phyloP scores from a whole-genome alignment of 164 flowering plant genomes.

The Amborella trichopoda region DNA sequence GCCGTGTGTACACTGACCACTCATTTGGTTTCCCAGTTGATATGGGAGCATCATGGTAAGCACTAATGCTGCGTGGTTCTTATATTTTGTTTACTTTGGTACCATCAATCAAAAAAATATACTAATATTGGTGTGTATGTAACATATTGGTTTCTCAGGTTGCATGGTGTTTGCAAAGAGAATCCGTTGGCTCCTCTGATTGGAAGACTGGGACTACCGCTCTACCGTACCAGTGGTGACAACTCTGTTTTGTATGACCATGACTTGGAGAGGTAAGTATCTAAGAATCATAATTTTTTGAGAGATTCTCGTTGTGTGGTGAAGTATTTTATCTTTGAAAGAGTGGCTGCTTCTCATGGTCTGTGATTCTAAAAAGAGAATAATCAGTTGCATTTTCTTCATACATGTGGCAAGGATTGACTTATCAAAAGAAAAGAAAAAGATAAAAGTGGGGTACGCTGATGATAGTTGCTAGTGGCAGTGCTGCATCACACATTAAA shows the following conservation, averaged over 20 bases:
- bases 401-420: too few species aligned
- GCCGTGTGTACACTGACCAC: conserved; percentile 67
- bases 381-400: too few species aligned
- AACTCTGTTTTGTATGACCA: conserved; percentile 96
- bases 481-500: too few species aligned
- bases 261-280: conserved; percentile 73
- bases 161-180: conserved; percentile 93
- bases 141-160: conserved; percentile 37
- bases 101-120: too few species aligned
- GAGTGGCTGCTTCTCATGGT: too few species aligned
- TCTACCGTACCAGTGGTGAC: conserved; percentile 95
- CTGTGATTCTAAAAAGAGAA: too few species aligned
- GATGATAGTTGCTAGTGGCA: too few species aligned
- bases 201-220: conserved; percentile 71
- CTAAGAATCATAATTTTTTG: too few species aligned
- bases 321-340: too few species aligned
- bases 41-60: conserved; percentile 88
- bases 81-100: background rate
- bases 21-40: conserved; percentile 93
- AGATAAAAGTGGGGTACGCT: too few species aligned
- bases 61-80: background rate
- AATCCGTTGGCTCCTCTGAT: conserved; percentile 93
- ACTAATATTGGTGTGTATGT: background rate
- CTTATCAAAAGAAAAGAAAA: too few species aligned
- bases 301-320: too few species aligned